Percentiles rank a stretch among this genome's conserved stretches.
Evolutionary conservation across 1,139 yeast genomes (phyloP).

Genomic region (Hansenula lynferdii): DNA sequence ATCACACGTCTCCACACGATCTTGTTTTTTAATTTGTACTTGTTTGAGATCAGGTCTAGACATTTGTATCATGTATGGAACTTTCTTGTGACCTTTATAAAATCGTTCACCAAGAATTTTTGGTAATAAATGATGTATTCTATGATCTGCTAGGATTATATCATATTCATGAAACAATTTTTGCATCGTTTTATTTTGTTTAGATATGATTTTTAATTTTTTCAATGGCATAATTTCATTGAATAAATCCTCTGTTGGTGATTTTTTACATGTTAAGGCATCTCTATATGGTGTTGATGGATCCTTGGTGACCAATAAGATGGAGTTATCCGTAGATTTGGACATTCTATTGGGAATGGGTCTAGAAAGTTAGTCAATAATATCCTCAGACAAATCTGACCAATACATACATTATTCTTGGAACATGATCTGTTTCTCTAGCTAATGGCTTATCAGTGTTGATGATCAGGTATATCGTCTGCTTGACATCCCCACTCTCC

Average conservation of each 20-base stretch:
- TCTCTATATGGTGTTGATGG: conserved; percentile 54
- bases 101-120: conserved; percentile 51
- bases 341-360: conserved; percentile 52
- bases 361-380: conserved; percentile 24
- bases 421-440: conserved; percentile 49
- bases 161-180: conserved; percentile 57
- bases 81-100: conserved; percentile 51
- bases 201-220: conserved; percentile 44
- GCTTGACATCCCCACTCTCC: conserved; percentile 1
- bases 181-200: conserved; percentile 38
- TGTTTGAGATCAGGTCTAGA: conserved; percentile 43
- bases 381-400: conserved; percentile 33
- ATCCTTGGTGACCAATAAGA: conserved; percentile 63
- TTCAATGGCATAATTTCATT: conserved; percentile 53
- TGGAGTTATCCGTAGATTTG: conserved; percentile 41
- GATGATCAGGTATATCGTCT: conserved; percentile 43
- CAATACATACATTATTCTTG: conserved; percentile 44
- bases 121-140: conserved; percentile 57
- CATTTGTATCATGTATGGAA: conserved; percentile 65
- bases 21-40: conserved; percentile 8
- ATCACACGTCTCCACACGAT: conserved; percentile 52
- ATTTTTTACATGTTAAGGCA: conserved; percentile 39
- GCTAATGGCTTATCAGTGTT: conserved; percentile 48
- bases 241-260: conserved; percentile 55
- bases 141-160: conserved; percentile 58